A percentile compares a stretch with the other conserved stretches of the same genome.
Evolutionary conservation across 768 basidiomycete genomes (phyloP).

Genomic region (Auriscalpium microsporum): DNA sequence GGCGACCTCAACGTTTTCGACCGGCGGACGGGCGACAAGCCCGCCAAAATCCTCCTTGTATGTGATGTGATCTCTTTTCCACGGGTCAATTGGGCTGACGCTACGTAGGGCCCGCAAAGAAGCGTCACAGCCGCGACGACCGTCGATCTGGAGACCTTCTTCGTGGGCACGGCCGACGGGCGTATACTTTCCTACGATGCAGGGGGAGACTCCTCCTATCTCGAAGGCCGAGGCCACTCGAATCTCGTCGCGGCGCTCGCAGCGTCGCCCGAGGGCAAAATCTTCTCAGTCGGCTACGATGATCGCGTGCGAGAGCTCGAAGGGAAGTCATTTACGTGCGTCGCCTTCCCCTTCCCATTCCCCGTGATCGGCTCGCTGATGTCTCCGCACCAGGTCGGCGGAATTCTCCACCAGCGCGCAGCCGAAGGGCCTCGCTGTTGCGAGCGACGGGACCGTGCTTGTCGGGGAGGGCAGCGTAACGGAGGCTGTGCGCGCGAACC

Average conservation of each 20-base stretch:
- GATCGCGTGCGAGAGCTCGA: conserved; percentile 68
- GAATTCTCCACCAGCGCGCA: conserved; percentile 48
- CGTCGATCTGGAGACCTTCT: conserved; percentile 48
- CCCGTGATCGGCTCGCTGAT: conserved; percentile 1
- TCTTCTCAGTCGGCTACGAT: conserved; percentile 74
- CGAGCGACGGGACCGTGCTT: conserved; percentile 57
- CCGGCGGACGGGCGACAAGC: conserved; percentile 52
- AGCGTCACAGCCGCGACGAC: conserved; percentile 59
- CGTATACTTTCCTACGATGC: conserved; percentile 59
- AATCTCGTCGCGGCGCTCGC: conserved; percentile 61
- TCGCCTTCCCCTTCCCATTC: conserved; percentile 8
- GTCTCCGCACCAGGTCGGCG: conserved; percentile 34
- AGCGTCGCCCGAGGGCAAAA: conserved; percentile 35
- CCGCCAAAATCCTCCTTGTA: conserved; percentile 55
- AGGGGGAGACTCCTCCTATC: conserved; percentile 33
- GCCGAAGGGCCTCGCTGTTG: conserved; percentile 56
- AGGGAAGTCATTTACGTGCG: conserved; percentile 41
- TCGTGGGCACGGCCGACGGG: conserved; percentile 76
- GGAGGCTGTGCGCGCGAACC: conserved; percentile 64
- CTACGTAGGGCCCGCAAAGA: conserved; percentile 66
- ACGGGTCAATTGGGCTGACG: not conserved
- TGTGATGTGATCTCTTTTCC: conserved; percentile 13
- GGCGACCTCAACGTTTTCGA: conserved; percentile 83
- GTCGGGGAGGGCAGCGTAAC: conserved; percentile 48
- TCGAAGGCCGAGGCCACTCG: conserved; percentile 62